Evolutionary conservation across 441 rosid genomes (phyloP).

Genomic region (Euphorbia corollata): DNA sequence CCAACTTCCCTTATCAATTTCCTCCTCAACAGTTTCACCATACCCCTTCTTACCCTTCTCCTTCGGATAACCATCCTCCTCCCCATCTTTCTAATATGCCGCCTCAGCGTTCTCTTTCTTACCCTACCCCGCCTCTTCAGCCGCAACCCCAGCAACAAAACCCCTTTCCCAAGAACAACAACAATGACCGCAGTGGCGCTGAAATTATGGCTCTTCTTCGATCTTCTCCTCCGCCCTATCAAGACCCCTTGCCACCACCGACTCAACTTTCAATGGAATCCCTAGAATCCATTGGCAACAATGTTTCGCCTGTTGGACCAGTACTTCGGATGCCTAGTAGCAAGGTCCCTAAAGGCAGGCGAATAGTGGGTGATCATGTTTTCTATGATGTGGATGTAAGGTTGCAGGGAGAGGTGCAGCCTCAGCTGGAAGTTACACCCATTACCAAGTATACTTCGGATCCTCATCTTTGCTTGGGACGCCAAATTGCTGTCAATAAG

Average conservation of each 20-base stretch:
- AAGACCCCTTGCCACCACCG: background rate
- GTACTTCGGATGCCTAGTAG: constrained; percentile 33
- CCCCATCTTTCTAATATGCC: constrained; percentile 15
- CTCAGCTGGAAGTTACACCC: constrained; percentile 69
- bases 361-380: constrained; percentile 35
- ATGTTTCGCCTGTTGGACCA: constrained; percentile 9
- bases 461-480: constrained; percentile 62
- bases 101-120: constrained; percentile 35
- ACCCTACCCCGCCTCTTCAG: constrained; percentile 41
- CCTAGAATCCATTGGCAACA: background rate
- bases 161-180: constrained; percentile 23
- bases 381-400: constrained; percentile 47
- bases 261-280: constrained; percentile 14
- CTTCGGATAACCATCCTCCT: background rate
- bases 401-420: constrained; percentile 50
- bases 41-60: constrained; percentile 14
- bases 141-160: constrained; percentile 19
- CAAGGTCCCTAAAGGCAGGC: constrained; percentile 51
- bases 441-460: constrained; percentile 62
- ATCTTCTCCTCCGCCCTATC: constrained; percentile 27
- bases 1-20: constrained; percentile 35
- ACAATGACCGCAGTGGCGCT: constrained; percentile 38
- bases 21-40: constrained; percentile 7
- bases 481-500: constrained; percentile 67
- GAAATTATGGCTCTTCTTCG: constrained; percentile 64